Evolutionary conservation across 495 filamentous ascomycete species (phyloP).

Genomic region (Aspergillus sparsus): DNA sequence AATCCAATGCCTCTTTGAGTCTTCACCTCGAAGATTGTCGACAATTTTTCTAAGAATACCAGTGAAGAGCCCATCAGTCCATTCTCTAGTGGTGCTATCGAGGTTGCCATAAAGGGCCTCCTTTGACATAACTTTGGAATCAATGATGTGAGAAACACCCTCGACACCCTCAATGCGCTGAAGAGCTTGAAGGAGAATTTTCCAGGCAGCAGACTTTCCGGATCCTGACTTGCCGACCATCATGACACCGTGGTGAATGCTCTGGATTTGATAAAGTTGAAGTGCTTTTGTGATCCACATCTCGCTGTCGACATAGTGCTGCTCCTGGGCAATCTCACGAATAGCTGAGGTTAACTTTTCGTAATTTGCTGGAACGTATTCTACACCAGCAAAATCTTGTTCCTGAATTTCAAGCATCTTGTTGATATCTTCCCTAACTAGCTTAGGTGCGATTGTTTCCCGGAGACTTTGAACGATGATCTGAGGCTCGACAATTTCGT

Average conservation of each 20-base stretch:
- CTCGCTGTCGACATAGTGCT: conserved; percentile 83
- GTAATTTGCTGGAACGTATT: conserved; percentile 87
- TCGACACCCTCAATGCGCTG: conserved; percentile 88
- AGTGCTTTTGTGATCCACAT: conserved; percentile 96
- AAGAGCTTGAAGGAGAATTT: conserved; percentile 87
- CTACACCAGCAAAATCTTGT: conserved; percentile 86
- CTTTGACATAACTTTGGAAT: conserved; percentile 99
- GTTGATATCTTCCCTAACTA: conserved; percentile 87
- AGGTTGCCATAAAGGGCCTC: conserved; percentile 93
- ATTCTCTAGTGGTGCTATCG: conserved; percentile 95
- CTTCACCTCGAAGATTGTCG: conserved; percentile 96
- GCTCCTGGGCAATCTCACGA: conserved; percentile 74
- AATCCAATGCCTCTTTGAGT: conserved; percentile 96
- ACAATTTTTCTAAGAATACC: conserved; percentile 98
- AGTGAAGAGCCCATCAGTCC: conserved; percentile 98
- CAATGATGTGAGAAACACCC: conserved; percentile 95
- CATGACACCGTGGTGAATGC: conserved; percentile 98
- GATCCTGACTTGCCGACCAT: conserved; percentile 97
- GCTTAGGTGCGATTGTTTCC: conserved; percentile 96
- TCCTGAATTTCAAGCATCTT: conserved; percentile 82
- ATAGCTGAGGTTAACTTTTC: conserved; percentile 79
- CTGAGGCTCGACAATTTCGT: conserved; percentile 86
- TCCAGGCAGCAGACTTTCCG: conserved; percentile 94
- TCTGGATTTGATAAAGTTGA: conserved; percentile 96
- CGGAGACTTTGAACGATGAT: conserved; percentile 98